A percentile compares a stretch with the other conserved stretches of the same genome.
Evolutionary conservation across 208 protist species (phyloP).

Genomic region (Perkinsela sp.): DNA sequence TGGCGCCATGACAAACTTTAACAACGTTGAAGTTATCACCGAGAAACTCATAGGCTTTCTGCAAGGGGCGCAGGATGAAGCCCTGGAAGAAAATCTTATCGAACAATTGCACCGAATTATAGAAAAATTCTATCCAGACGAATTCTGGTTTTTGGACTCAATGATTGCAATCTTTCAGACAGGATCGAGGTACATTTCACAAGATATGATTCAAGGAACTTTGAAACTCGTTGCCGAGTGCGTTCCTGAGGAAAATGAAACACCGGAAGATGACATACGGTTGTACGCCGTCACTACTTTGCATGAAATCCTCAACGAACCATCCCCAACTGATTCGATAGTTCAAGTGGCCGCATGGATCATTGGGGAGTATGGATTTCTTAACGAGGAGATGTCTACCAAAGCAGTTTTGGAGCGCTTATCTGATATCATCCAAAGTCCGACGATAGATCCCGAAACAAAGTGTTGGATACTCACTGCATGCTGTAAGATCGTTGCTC

Average conservation of each 20-base stretch:
- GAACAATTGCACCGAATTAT: conserved; percentile 38
- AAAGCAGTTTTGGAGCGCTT: conserved; percentile 23
- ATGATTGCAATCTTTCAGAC: conserved; percentile 65
- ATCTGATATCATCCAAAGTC: conserved; percentile 22
- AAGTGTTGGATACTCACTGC: conserved; percentile 30
- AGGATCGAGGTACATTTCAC: conserved; percentile 26
- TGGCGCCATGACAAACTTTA: conserved; percentile 68
- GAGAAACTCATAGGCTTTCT: conserved; percentile 57
- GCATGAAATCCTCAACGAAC: not conserved
- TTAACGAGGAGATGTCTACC: conserved; percentile 12
- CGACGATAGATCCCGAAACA: conserved; percentile 10
- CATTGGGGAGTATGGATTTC: conserved; percentile 71
- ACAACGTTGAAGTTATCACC: conserved; percentile 65
- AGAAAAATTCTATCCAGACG: conserved; percentile 22
- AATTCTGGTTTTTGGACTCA: conserved; percentile 45
- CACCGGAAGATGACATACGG: not conserved
- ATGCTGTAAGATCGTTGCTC: conserved; percentile 31
- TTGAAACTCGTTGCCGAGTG: conserved; percentile 70
- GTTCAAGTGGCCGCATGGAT: conserved; percentile 51
- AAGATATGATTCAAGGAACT: conserved; percentile 42
- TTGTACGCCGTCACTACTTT: not conserved
- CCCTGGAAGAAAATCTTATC: conserved; percentile 33
- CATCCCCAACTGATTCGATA: conserved; percentile 14
- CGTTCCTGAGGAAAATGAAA: conserved; percentile 14
- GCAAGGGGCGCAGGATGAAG: conserved; percentile 14